phyloP scores from a whole-genome alignment of 148 eudicot species.

The Chenopodium quinoa region DNA sequence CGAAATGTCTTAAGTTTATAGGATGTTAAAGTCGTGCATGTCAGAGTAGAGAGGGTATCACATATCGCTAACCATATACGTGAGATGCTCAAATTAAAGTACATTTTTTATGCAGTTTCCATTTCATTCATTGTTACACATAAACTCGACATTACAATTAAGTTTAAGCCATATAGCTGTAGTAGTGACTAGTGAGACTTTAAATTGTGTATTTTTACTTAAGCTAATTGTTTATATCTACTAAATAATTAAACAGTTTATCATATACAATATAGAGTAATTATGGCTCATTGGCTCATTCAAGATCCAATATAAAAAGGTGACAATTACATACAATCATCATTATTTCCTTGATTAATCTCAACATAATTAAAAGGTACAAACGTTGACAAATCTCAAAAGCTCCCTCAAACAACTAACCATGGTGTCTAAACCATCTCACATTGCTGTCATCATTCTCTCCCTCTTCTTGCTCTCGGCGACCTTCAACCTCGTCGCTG shows the following conservation, averaged over 20 bases:
- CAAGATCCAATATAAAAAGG: background rate
- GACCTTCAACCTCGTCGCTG: conserved; percentile 1
- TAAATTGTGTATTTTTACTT: too few relatives aligned
- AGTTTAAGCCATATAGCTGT: too few relatives aligned
- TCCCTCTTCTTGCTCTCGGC: conserved; percentile 10
- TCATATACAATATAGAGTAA: too few relatives aligned
- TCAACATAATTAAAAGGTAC: background rate
- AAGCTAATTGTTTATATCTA: too few relatives aligned
- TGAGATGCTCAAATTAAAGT: too few relatives aligned
- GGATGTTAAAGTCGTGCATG: too few relatives aligned
- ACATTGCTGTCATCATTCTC: background rate
- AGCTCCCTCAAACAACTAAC: background rate
- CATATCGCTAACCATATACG: too few relatives aligned
- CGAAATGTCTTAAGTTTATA: too few relatives aligned
- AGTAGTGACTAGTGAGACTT: too few relatives aligned
- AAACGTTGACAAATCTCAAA: background rate
- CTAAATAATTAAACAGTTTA: background rate
- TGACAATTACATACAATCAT: background rate
- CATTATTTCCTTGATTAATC: background rate
- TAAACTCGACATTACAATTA: background rate
- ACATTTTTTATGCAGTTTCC: too few relatives aligned
- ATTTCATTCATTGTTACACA: background rate
- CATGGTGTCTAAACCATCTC: background rate
- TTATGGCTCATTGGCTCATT: background rate
- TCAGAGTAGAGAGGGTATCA: too few relatives aligned